A percentile compares a stretch with the other conserved stretches of the same genome.
These are phyloP conservation scores for Neofusicoccum kwambonambiense DNA, from an alignment of 2,329 filamentous ascomycete genomes.

Conservation along the genomic window DNA sequence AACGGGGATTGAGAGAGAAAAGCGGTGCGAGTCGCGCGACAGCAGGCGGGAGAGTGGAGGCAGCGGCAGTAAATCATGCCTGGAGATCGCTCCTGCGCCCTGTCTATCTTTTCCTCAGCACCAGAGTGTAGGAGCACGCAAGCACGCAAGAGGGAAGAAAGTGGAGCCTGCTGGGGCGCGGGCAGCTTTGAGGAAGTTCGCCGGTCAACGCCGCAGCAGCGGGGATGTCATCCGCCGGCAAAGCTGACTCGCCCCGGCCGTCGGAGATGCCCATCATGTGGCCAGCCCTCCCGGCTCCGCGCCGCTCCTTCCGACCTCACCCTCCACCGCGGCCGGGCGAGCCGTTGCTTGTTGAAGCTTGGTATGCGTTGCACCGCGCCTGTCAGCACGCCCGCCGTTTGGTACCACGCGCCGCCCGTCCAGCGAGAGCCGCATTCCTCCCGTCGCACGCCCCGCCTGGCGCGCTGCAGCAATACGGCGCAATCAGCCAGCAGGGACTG, in stretches of 20 bases:
- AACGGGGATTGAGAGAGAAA: not conserved
- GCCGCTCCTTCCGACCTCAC: not conserved
- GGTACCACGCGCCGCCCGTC: not conserved
- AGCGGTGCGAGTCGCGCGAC: not conserved
- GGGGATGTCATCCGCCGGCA: not conserved
- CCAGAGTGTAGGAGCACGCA: not conserved
- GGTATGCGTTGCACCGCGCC: not conserved
- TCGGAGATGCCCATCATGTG: constrained; percentile 11
- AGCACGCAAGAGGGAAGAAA: constrained; percentile 4
- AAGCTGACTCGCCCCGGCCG: not conserved
- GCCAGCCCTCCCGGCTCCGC: not conserved
- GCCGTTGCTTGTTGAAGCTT: not conserved
- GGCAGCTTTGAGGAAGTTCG: not conserved
- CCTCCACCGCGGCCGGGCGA: not conserved
- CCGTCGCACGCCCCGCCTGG: no score
- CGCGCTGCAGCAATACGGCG: no score
- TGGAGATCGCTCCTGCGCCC: not conserved
- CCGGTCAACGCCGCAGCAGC: constrained; percentile 1
- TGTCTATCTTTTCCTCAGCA: constrained; percentile 8
- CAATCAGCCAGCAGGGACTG: no score
- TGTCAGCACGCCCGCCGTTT: not conserved
- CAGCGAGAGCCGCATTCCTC: not conserved
- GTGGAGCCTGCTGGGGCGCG: not conserved
- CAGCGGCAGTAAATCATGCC: not conserved
- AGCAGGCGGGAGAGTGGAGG: not conserved